Conservation (phyloP, 257 asterid species). For the Solanum peruvianum region DNA sequence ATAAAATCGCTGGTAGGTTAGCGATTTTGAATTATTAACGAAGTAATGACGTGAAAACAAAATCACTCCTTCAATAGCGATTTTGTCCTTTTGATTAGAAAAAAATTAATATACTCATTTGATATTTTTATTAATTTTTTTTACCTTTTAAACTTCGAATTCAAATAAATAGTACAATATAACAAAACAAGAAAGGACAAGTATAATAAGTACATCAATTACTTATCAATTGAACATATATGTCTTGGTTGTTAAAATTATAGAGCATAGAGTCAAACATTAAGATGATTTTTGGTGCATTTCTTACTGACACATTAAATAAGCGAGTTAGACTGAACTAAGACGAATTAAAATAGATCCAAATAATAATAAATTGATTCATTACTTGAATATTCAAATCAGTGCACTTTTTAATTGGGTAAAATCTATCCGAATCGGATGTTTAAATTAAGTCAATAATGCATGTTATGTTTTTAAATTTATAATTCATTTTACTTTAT, state of each 20-base stretch:
- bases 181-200: not conserved
- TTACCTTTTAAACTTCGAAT: too few relatives aligned
- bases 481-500: too few relatives aligned
- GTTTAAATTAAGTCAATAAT: too few relatives aligned
- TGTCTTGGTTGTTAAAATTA: not conserved
- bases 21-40: too few relatives aligned
- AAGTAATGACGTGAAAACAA: too few relatives aligned
- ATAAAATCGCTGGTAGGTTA: too few relatives aligned
- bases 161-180: not conserved
- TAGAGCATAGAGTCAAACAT: not conserved
- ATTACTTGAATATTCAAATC: not conserved
- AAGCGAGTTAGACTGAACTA: not conserved
- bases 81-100: too few relatives aligned
- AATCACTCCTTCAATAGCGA: too few relatives aligned
- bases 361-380: not conserved
- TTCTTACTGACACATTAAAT: not conserved
- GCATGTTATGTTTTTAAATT: too few relatives aligned
- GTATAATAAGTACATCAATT: not conserved
- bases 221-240: not conserved
- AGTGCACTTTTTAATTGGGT: not conserved
- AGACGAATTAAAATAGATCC: not conserved
- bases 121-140: too few relatives aligned
- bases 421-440: rapidly evolving
- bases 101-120: too few relatives aligned
- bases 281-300: not conserved